A percentile compares a stretch with the other conserved stretches of the same genome.
Conservation (phyloP, 768 basidiomycete species). For the Podaxis pistillaris region DNA sequence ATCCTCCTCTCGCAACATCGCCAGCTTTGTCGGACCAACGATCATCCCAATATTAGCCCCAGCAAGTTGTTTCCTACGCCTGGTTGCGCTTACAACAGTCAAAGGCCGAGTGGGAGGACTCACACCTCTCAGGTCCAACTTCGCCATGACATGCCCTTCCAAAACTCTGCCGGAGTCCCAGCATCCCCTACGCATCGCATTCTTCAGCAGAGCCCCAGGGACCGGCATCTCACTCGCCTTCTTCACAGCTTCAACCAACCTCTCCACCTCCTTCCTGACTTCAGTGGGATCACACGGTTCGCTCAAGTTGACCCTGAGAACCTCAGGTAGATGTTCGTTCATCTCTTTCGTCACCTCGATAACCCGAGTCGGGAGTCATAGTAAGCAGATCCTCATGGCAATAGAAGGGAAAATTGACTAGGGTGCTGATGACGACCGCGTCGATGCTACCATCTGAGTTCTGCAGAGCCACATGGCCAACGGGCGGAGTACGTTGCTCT, state of each 20-base stretch:
- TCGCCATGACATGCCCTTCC: slow-evolving; percentile 9
- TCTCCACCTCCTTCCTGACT: slow-evolving; percentile 57
- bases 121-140: slow-evolving; percentile 16
- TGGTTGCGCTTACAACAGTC: slow-evolving; percentile 23
- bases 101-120: slow-evolving; percentile 38
- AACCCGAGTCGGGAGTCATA: slow-evolving; percentile 55
- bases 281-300: slow-evolving; percentile 28
- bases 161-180: slow-evolving; percentile 5
- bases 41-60: slow-evolving; percentile 17
- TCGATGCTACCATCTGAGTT: slow-evolving; percentile 52
- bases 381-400: slow-evolving; percentile 72
- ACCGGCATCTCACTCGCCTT: slow-evolving; percentile 20
- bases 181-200: slow-evolving; percentile 24
- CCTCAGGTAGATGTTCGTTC: slow-evolving; percentile 55
- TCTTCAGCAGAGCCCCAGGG: slow-evolving; percentile 37
- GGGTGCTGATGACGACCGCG: slow-evolving; percentile 61
- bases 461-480: slow-evolving; percentile 52
- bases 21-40: slow-evolving; percentile 23
- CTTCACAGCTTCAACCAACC: slow-evolving; percentile 54
- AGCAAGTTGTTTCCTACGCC: slow-evolving; percentile 18
- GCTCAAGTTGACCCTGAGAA: slow-evolving; percentile 44
- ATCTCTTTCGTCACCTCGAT: slow-evolving; percentile 50
- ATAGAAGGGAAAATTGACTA: slow-evolving; percentile 61
- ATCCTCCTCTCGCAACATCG: slow-evolving; percentile 29
- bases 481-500: neutral